Evolutionary conservation across 2,329 filamentous ascomycete genomes (phyloP).

Genomic region (Colletotrichum chlorophyti): DNA sequence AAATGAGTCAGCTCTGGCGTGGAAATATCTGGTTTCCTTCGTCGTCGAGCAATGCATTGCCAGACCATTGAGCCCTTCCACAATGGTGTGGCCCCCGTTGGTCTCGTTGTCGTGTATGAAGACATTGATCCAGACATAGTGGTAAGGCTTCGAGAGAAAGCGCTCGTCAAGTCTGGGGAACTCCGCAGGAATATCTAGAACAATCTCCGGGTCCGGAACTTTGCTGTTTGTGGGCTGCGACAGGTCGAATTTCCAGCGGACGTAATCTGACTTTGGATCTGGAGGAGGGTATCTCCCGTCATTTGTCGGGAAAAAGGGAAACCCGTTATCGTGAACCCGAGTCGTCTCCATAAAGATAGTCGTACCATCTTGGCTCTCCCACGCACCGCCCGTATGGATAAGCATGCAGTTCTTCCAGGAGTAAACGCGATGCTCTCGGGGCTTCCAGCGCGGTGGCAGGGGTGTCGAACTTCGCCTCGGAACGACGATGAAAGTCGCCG

Average conservation of each 20-base stretch:
- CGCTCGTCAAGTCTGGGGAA: slow-evolving; percentile 54
- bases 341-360: slow-evolving; percentile 12
- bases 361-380: slow-evolving; percentile 30
- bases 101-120: slow-evolving; percentile 37
- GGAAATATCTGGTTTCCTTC: slow-evolving; percentile 35
- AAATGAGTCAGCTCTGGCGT: slow-evolving; percentile 35
- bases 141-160: slow-evolving; percentile 44
- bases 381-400: slow-evolving; percentile 24
- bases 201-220: slow-evolving; percentile 36
- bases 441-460: slow-evolving; percentile 32
- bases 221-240: slow-evolving; percentile 32
- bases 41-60: slow-evolving; percentile 12
- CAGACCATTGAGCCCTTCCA: slow-evolving; percentile 19
- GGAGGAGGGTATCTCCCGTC: slow-evolving; percentile 32
- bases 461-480: slow-evolving; percentile 8
- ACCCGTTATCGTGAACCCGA: slow-evolving; percentile 35
- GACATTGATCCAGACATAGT: slow-evolving; percentile 43
- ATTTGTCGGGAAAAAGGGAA: slow-evolving; percentile 34
- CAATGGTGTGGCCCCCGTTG: background rate
- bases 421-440: slow-evolving; percentile 32
- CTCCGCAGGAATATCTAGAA: slow-evolving; percentile 46
- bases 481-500: slow-evolving; percentile 10
- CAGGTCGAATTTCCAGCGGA: slow-evolving; percentile 49
- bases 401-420: slow-evolving; percentile 25
- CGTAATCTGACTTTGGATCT: slow-evolving; percentile 46